Percentiles rank a stretch among this genome's conserved stretches.
These are phyloP conservation scores for Tetracladium maxilliforme DNA, from an alignment of 2,329 filamentous ascomycete species.

Conservation along the genomic window DNA sequence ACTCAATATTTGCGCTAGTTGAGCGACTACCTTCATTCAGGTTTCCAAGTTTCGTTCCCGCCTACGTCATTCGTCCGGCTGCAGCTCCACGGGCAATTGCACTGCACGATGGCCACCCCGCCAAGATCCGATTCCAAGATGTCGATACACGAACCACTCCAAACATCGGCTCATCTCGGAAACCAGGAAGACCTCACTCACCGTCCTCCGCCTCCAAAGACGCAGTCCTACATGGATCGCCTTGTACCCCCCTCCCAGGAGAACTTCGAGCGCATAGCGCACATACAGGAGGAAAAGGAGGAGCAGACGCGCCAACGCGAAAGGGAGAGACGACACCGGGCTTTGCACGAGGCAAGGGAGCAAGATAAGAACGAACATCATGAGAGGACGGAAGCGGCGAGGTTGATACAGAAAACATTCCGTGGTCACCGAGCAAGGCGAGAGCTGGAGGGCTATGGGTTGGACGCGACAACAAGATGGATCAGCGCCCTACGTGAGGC, in stretches of 20 bases:
- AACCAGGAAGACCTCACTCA: no score
- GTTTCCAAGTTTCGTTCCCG: no score
- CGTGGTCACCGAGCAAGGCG: conserved; percentile 61
- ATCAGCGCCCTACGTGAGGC: conserved; percentile 36
- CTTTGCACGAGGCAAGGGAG: conserved; percentile 6
- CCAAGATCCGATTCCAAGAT: no score
- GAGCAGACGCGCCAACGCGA: conserved; percentile 9
- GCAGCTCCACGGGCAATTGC: no score
- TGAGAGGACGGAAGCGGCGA: conserved; percentile 32
- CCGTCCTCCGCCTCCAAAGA: no score
- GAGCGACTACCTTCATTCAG: no score
- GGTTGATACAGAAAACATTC: conserved; percentile 56
- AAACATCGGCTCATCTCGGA: no score
- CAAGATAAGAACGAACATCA: conserved; percentile 27
- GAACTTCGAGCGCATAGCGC: conserved; percentile 31
- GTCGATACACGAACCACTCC: no score
- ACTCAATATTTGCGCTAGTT: no score
- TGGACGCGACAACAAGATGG: conserved; percentile 22
- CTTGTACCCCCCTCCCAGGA: conserved; percentile 11
- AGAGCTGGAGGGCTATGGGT: conserved; percentile 51
- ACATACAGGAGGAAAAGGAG: conserved; percentile 25
- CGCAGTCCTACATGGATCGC: conserved; percentile 14
- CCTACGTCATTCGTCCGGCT: no score
- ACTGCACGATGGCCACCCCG: no score
- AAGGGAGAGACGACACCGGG: no score